These are phyloP conservation scores for Takakia lepidozioides DNA, from an alignment of 225 moss, liverwort and hornwort species.

Conservation along the genomic window DNA sequence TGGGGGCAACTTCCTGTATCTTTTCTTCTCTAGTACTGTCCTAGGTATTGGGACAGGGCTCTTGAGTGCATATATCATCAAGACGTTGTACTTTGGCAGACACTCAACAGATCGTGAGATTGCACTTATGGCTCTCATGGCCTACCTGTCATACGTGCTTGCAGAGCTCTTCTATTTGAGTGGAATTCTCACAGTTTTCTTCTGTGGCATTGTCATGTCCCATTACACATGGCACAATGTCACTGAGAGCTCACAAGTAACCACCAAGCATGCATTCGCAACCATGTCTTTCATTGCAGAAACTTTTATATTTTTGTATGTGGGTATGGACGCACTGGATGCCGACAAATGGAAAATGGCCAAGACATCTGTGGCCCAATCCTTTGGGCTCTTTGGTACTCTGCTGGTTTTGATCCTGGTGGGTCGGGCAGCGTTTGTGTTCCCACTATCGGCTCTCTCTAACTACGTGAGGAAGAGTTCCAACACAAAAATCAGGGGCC, in stretches of 20 bases:
- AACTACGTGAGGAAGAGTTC: conserved; percentile 50
- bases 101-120: conserved; percentile 94
- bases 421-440: conserved; percentile 70
- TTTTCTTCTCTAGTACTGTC: conserved; percentile 66
- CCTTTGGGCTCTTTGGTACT: conserved; percentile 40
- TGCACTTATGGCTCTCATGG: conserved; percentile 86
- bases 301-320: conserved; percentile 83
- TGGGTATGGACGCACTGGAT: conserved; percentile 95
- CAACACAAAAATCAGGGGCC: conserved; percentile 34
- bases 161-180: conserved; percentile 86
- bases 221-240: conserved; percentile 99
- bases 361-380: conserved; percentile 27
- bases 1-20: conserved; percentile 70
- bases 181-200: conserved; percentile 91
- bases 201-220: conserved; percentile 98
- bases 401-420: conserved; percentile 39
- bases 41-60: conserved; percentile 67
- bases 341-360: conserved; percentile 68
- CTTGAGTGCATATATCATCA: conserved; percentile 84
- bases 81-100: conserved; percentile 83
- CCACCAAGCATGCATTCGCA: conserved; percentile 78
- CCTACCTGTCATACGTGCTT: conserved; percentile 82
- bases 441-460: conserved; percentile 66
- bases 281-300: conserved; percentile 90
- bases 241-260: conserved; percentile 63